Percentiles rank a stretch among this genome's conserved stretches.
Evolutionary conservation across 352 stramenopile species (phyloP).

Genomic region (Phytophthora ohioensis): DNA sequence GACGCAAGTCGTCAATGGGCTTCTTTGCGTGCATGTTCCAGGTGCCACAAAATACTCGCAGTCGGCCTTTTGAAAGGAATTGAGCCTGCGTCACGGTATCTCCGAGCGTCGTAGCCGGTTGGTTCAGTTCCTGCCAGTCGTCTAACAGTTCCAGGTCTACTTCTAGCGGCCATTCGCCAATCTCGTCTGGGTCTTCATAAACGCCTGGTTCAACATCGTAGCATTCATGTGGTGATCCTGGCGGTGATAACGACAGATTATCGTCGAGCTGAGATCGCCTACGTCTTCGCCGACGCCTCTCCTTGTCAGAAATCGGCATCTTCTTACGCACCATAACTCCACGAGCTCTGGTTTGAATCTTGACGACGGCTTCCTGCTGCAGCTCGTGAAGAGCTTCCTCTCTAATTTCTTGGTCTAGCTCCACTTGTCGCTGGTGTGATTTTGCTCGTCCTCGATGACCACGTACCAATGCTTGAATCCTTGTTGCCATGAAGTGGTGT

Average conservation of each 20-base stretch:
- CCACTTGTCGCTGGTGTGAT: conserved; percentile 21
- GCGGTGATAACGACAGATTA: not conserved
- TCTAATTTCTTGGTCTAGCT: conserved; percentile 51
- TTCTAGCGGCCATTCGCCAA: conserved; percentile 59
- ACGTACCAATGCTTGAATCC: conserved; percentile 51
- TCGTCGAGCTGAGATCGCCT: conserved; percentile 11
- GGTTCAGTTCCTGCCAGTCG: conserved; percentile 64
- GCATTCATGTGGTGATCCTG: not conserved
- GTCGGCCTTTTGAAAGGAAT: conserved; percentile 51
- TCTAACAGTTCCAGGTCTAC: conserved; percentile 58
- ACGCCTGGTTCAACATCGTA: conserved; percentile 8
- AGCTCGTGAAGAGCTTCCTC: conserved; percentile 55
- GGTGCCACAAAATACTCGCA: conserved; percentile 84
- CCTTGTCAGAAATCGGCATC: conserved; percentile 24
- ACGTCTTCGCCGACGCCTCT: conserved; percentile 20
- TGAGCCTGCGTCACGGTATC: conserved; percentile 43
- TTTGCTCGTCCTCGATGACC: conserved; percentile 38
- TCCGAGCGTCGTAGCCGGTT: conserved; percentile 23
- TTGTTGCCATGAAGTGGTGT: conserved; percentile 46
- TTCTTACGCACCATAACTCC: conserved; percentile 47
- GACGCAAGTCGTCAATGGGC: conserved; percentile 59
- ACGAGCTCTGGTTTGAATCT: conserved; percentile 55
- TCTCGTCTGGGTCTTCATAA: conserved; percentile 36
- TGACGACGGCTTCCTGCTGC: conserved; percentile 38
- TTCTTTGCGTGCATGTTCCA: conserved; percentile 90